Evolutionary conservation across 345 rosid genomes (phyloP), one percentile per base, ranked within the genome.

Genomic region (Reutealis trisperma): DNA sequence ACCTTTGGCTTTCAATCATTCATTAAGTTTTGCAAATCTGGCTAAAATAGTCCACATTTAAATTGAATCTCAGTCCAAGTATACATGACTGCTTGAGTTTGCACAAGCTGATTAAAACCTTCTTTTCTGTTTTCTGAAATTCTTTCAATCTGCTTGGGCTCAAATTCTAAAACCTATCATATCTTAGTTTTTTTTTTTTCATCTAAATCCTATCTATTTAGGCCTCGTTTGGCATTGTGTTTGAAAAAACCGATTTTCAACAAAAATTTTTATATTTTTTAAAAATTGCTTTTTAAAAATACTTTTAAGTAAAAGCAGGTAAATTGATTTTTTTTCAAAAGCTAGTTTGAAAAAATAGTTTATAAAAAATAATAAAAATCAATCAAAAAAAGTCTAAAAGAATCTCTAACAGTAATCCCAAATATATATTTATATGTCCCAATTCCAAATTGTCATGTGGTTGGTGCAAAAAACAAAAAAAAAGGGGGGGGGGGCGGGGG

Each of bases 1-100:
- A 78, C 41, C 32, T 60, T 42, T 44, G 30, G 16, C 58, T 76
- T 45, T 47, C 70, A 49, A n/a, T 78, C 15, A 16, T 45, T 44
- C 57, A 51, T 74, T 19, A 21, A 64, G 44, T 37, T 16, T 44
- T 58, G 12, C n/a, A 60, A 68, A 68, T n/a, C 15, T 18, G 19
- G 22, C 32, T 11, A 2, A 42, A 49, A 15, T 18, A 10, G 25
- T 59, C 8, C 54, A 45, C 64, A 37, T 30, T 60, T 12, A 13
- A 37, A 66, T 58, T 41, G 10, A 66, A 47, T 59, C 41, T 22
- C 24, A 21, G 32, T 42, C 12, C 4, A 25, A 64, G 27, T 60
- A 19, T 32, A 7, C 32, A 27, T 47, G 49, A 69, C 34, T 68
- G 24, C 0, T 14, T 45, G 12, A 59, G 60, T 58, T 41, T 52